phyloP scores from a whole-genome alignment of 352 stramenopile species.

The Phytopythium vexans region DNA sequence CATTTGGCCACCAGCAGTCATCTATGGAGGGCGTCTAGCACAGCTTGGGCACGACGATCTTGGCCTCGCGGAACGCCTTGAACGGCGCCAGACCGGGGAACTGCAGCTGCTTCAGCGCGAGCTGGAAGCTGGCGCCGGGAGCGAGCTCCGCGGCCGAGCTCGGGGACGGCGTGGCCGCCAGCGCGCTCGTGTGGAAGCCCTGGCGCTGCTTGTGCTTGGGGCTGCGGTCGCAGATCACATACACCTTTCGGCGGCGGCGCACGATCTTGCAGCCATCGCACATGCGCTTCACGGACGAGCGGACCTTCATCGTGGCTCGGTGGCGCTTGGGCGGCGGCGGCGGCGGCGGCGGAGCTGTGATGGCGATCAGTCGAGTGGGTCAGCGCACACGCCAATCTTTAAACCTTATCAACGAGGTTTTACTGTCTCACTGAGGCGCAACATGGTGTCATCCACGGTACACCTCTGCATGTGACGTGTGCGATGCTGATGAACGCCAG shows the following conservation, averaged over 20 bases:
- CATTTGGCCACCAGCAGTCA: too few species aligned
- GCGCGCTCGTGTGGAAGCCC: constrained; percentile 83
- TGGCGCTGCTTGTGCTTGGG: constrained; percentile 93
- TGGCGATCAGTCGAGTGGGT: too few species aligned
- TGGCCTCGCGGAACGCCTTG: constrained; percentile 73
- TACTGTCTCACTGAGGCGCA: too few species aligned
- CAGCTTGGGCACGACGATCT: constrained; percentile 73
- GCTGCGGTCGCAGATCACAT: constrained; percentile 90
- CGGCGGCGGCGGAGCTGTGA: neutral
- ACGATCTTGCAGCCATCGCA: constrained; percentile 92
- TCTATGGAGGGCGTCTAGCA: constrained; percentile 17
- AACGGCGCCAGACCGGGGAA: constrained; percentile 83
- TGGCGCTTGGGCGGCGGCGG: neutral
- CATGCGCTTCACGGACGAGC: constrained; percentile 89
- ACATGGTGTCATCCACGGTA: too few species aligned
- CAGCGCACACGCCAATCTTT: too few species aligned
- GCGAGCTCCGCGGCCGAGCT: constrained; percentile 41
- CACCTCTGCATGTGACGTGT: too few species aligned
- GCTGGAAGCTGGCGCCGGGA: constrained; percentile 90
- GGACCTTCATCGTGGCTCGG: constrained; percentile 81
- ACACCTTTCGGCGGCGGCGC: constrained; percentile 80
- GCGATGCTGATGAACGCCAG: too few species aligned
- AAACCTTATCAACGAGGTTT: too few species aligned
- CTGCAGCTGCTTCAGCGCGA: constrained; percentile 93
- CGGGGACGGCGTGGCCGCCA: constrained; percentile 22